Evolutionary conservation across 768 basidiomycete genomes (phyloP), one percentile per base, ranked within the genome.

Genomic region (Boletus huronensis): DNA sequence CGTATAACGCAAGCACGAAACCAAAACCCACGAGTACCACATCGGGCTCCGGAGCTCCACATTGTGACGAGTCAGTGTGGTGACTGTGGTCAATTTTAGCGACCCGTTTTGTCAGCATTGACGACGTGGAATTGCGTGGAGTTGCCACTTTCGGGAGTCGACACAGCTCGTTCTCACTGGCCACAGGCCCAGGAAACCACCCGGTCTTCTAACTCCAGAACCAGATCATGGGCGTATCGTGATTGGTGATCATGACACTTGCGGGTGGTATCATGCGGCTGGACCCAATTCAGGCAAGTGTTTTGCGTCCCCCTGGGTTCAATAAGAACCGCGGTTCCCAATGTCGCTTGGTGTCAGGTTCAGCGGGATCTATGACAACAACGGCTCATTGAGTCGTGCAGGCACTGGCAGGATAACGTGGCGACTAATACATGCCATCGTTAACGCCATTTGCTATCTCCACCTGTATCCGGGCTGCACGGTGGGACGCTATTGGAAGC

Each of bases 31-130:
- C 53, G 49, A 44, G 47, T 53, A 64, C 52, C 58, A 61, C 48
- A 64, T 60, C 55, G 32, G 53, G 65, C n/a, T 41, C 42, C 62
- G 56, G 52, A 54, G 38, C 56, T 64, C 61, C 56, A 44, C 58
- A 60, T 53, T 60, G 58, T 47, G 53, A 50, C 43, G 19, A 42
- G 38, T 40, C 36, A 28, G 61, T 43, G 43, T 64, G 46, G 38
- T 40, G 32, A 28, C 58, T 43, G 43, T 64, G 46, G 45, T 52
- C 41, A 46, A 48, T 49, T 48, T 52, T 21, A 25, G 36, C 31
- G 52, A 45, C 50, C 64, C 52, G 23, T 42, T 67, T 55, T 55
- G 64, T 65, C 32, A 54, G 40, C 49, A 14, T 16, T 44, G 53
- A 25, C 58, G 49, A 57, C 52, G 53, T 57, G 64, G 50, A n/a